A percentile compares a stretch with the other conserved stretches of the same genome.
Conservation (phyloP, 805 yeast genomes). For the Kurtzmaniella cleridarum region DNA sequence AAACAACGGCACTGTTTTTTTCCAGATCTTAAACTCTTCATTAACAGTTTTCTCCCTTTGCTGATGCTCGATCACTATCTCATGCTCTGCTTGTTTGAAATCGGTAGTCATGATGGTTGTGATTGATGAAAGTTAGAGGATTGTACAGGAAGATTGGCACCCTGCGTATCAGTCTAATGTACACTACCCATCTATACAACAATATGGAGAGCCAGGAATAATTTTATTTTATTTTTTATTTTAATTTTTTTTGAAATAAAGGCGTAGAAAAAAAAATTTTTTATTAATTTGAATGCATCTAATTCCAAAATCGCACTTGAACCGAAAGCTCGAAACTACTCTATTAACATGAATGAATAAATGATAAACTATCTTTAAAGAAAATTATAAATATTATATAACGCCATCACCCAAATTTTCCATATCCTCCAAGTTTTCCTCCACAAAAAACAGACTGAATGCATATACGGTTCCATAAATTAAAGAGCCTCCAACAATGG, state of each 20-base stretch:
- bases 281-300: too few relatives aligned
- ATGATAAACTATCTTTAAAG: too few relatives aligned
- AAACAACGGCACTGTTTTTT: slow-evolving; percentile 72
- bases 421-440: slow-evolving; percentile 22
- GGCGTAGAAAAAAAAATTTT: too few relatives aligned
- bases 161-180: neutral
- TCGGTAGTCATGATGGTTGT: slow-evolving; percentile 9
- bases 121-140: neutral
- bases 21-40: slow-evolving; percentile 79
- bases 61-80: slow-evolving; percentile 42
- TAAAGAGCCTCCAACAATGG: slow-evolving; percentile 76
- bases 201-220: too few relatives aligned
- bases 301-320: too few relatives aligned
- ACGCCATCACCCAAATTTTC: slow-evolving; percentile 19
- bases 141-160: neutral
- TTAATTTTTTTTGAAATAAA: too few relatives aligned
- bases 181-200: too few relatives aligned
- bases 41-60: slow-evolving; percentile 58
- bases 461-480: slow-evolving; percentile 80
- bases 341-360: too few relatives aligned
- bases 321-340: too few relatives aligned
- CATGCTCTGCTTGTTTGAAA: slow-evolving; percentile 27
- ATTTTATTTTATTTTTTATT: too few relatives aligned
- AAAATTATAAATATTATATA: too few relatives aligned
- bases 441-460: slow-evolving; percentile 72